phyloP scores from a whole-genome alignment of 768 basidiomycete species.

The Mycena polygramma region DNA sequence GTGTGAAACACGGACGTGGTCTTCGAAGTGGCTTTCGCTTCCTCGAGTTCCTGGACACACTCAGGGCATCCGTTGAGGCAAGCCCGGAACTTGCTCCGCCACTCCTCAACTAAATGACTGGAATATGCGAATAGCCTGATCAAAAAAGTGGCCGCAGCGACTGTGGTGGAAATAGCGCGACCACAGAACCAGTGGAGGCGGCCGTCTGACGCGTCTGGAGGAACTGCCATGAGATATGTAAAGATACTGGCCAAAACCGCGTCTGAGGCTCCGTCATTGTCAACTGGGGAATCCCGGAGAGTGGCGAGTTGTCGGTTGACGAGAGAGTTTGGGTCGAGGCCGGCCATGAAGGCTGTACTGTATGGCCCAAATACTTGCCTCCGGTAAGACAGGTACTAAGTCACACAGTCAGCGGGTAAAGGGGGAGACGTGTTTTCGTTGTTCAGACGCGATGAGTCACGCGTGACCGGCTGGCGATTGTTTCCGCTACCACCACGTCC shows the following conservation, averaged over 20 bases:
- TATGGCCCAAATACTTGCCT: background rate
- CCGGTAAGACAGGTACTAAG: background rate
- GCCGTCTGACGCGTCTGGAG: conserved; percentile 52
- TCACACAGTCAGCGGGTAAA: background rate
- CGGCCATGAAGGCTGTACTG: conserved; percentile 39
- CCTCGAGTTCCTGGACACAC: conserved; percentile 78
- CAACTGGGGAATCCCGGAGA: conserved; percentile 71
- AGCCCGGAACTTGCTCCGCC: conserved; percentile 68
- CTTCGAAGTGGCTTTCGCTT: conserved; percentile 73
- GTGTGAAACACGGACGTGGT: conserved; percentile 71
- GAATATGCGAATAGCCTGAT: conserved; percentile 87
- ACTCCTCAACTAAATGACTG: conserved; percentile 67
- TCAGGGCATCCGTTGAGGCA: conserved; percentile 75
- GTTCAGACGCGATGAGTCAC: background rate
- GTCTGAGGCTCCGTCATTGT: conserved; percentile 62
- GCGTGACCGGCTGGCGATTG: no score
- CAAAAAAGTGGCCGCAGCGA: conserved; percentile 83
- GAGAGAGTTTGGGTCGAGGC: conserved; percentile 40
- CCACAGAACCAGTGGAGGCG: conserved; percentile 86
- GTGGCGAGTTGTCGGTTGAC: conserved; percentile 64
- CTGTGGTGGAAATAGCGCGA: conserved; percentile 65
- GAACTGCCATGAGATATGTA: conserved; percentile 64
- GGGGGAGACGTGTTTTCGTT: background rate
- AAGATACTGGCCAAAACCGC: conserved; percentile 64
- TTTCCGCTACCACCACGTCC: no score